Evolutionary conservation across 768 basidiomycete species (phyloP), one percentile per base, ranked within the genome.

Genomic region (Naganishia vaughanmartiniae): DNA sequence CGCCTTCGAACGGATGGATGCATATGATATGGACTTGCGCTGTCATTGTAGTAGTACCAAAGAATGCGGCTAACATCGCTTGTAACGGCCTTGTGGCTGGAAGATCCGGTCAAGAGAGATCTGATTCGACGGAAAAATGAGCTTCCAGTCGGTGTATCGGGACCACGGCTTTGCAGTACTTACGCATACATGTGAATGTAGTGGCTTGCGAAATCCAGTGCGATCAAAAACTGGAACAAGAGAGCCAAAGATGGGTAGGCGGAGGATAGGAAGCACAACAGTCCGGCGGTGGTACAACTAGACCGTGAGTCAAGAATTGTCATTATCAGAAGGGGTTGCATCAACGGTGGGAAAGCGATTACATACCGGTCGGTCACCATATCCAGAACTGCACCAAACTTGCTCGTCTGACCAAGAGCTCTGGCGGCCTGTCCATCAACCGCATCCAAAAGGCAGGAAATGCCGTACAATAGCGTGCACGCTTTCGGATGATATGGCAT

Each of bases 101-200:
- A 85, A 9, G 93, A 91, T 30, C 96, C 96, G 26, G 94, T 96
- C 24, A 90, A 87, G n/a, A 99, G 86, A 36, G 95, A 95, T 77
- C 95, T 99, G 74, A 54, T 51, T 51, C 24, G 21, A n/a, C 1
- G 2, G 15, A 1, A 21, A n/a, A 19, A 7, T 31, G 2, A 26
- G n/a, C 24, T 63, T 34, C 36, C 26, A 4, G n/a, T n/a, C 58
- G 67, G n/a, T 51, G 33, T 2, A 5, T 45, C 24, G 28, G 58
- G 70, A 4, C 39, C 14, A 42, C 26, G 42, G 10, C 7, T 12
- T 24, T n/a, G 14, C 24, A 0, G 12, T 74, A 76, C 86, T 65
- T 76, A 94, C 95, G 95, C 96, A 82, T 97, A 96, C 96, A 98
- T 99, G 81, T 98, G 96, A 88, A 98, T 97, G 83, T 98, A 98